Base-by-base conservation (phyloP, 2,329 filamentous ascomycete genomes). In the Corniculantispora saksenae region DNA sequence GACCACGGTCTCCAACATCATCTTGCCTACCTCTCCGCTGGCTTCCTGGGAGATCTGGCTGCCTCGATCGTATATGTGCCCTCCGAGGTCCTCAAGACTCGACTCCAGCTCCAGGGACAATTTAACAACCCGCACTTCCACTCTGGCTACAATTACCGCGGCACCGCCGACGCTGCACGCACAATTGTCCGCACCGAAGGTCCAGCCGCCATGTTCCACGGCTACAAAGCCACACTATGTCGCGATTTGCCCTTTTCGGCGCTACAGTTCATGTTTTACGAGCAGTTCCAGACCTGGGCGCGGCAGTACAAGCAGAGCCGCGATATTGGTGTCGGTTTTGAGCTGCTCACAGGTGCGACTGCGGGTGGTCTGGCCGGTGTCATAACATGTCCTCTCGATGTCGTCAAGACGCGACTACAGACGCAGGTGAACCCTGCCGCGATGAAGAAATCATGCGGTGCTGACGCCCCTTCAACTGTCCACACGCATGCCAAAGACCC, bases 21-120 rank as follows among this genome's bases (percentile, higher is more conserved):
- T 67, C 72, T 98, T 64, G 89, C 94, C 40, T 99, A 98, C 81
- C 85, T 99, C 40, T 84, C 89, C 65, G 91, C 92, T 72, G 94
- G 92, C n/a, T 94, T 98, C 71, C 76, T 97, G 66, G 95, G 94
- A 67, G 95, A 99, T 74, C 84, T 97, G 25, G 94, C 92, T 53
- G 94, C 95, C 1, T 97, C 93, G 0, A 84, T 97, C 66, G 86
- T 97, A 66, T 99, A 99, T 75, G 96, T 99, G 5, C 96, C 95
- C 4, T 97, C 94, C 15, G 96, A 99, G 78, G 95, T 99, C 6
- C 85, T 99, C 70, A 99, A 99, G 78, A 99, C 95, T n/a, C 89
- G 95, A 27, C 82, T 98, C 57, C 95, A 99, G 75, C 85, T 99
- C 7, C 95, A 99, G 77, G 96, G 95, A 59, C 91, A 92, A 66